These are phyloP conservation scores for Suhomyces guaymorum DNA, from an alignment of 1,139 yeast genomes.

Conservation along the genomic window DNA sequence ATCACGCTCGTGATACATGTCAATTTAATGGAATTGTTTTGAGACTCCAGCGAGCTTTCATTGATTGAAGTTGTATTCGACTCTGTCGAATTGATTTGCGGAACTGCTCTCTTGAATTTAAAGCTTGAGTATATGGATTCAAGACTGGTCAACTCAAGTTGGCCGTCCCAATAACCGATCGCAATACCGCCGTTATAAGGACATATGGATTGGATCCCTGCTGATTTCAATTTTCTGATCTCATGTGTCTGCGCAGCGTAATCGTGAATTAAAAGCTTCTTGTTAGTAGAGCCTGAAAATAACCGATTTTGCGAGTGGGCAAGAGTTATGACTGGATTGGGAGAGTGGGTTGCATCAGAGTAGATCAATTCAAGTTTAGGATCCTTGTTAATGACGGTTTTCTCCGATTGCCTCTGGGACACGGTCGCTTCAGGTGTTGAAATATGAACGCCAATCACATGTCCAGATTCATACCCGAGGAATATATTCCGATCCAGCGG, in stretches of 20 bases:
- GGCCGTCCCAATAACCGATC: slow-evolving; percentile 47
- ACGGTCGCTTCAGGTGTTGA: no score
- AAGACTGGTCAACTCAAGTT: slow-evolving; percentile 24
- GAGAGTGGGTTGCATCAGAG: no score
- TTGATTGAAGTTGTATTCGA: slow-evolving; percentile 11
- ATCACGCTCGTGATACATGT: background rate
- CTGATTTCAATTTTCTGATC: slow-evolving; percentile 22
- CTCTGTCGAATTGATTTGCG: slow-evolving; percentile 11
- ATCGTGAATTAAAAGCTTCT: no score
- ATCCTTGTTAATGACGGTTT: no score
- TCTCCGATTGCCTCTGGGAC: no score
- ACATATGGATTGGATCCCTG: slow-evolving; percentile 20
- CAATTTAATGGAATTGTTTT: slow-evolving; percentile 14
- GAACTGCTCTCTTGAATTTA: slow-evolving; percentile 11
- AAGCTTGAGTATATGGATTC: slow-evolving; percentile 4
- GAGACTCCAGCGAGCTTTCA: slow-evolving; percentile 8
- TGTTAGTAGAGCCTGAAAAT: no score
- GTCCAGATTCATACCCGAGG: slow-evolving; percentile 63
- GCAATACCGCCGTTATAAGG: slow-evolving; percentile 15
- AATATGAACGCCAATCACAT: slow-evolving; percentile 37
- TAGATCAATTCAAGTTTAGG: no score
- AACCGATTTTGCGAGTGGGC: no score
- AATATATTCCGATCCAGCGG: slow-evolving; percentile 25
- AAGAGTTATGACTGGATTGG: no score
- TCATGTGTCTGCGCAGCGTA: no score